These are phyloP conservation scores for Eutypella sp. DNA, from an alignment of 2,329 filamentous ascomycete genomes.

Conservation along the genomic window DNA sequence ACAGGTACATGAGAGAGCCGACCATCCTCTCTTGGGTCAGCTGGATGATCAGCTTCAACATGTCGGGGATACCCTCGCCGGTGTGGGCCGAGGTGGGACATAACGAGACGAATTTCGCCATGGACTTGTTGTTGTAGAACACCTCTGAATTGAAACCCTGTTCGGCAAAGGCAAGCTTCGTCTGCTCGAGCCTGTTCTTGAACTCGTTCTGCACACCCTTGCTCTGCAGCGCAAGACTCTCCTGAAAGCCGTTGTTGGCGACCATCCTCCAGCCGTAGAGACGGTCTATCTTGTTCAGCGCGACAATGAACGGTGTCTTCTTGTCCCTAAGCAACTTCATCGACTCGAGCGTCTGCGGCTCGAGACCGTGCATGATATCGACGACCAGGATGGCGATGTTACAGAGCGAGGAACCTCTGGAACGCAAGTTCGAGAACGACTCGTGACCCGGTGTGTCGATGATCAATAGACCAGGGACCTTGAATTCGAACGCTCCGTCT, in stretches of 20 bases:
- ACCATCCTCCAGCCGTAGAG: constrained; percentile 99
- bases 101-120: constrained; percentile 91
- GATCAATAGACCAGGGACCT: constrained; percentile 90
- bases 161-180: constrained; percentile 90
- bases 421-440: constrained; percentile 97
- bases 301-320: constrained; percentile 97
- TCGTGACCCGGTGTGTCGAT: constrained; percentile 99
- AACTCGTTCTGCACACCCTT: constrained; percentile 95
- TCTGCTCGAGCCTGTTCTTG: constrained; percentile 80
- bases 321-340: constrained; percentile 90
- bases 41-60: constrained; percentile 90
- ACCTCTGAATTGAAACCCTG: constrained; percentile 97
- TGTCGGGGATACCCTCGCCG: constrained; percentile 98
- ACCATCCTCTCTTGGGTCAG: constrained; percentile 98
- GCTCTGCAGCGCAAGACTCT: constrained; percentile 83
- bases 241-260: constrained; percentile 96
- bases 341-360: constrained; percentile 94
- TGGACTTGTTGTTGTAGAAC: constrained; percentile 96
- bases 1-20: constrained; percentile 94
- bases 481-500: constrained; percentile 89
- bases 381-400: constrained; percentile 99
- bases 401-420: constrained; percentile 93
- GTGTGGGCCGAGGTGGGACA: constrained; percentile 96
- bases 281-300: constrained; percentile 99
- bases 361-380: constrained; percentile 99